Conservation (phyloP, 1,139 yeast species). For the Lodderomyces pseudojiufengensis region DNA sequence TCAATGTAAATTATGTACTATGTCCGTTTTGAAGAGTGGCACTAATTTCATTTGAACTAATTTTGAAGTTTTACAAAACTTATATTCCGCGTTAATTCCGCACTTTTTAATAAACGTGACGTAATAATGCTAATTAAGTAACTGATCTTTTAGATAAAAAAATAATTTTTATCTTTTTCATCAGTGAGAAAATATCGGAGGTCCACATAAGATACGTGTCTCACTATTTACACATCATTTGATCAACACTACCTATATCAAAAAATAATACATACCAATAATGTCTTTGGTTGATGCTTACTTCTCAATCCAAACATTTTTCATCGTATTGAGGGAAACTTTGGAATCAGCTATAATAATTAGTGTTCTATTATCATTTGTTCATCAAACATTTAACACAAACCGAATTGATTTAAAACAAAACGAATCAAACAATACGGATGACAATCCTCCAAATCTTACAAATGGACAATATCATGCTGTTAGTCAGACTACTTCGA, state of each 20-base stretch:
- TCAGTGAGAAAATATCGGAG: neutral
- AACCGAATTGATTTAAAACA: neutral
- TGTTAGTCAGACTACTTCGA: slow-evolving; percentile 7
- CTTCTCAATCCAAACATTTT: slow-evolving; percentile 44
- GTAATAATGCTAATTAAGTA: too few species aligned
- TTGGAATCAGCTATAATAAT: slow-evolving; percentile 45
- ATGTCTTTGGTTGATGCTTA: slow-evolving; percentile 29
- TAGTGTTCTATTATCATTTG: slow-evolving; percentile 42
- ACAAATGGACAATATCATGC: slow-evolving; percentile 4
- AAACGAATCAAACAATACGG: neutral
- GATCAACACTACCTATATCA: too few species aligned
- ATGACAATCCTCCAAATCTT: slow-evolving; percentile 1
- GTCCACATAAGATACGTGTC: too few species aligned
- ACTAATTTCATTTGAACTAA: too few species aligned
- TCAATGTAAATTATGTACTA: too few species aligned
- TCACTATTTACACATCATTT: too few species aligned
- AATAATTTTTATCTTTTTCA: slow-evolving; percentile 1
- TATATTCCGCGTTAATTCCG: too few species aligned
- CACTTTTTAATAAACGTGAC: too few species aligned
- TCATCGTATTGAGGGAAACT: slow-evolving; percentile 44
- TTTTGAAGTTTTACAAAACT: too few species aligned
- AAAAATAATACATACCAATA: neutral
- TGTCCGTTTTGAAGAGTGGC: too few species aligned
- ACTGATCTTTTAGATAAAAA: slow-evolving; percentile 8
- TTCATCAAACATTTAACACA: slow-evolving; percentile 30